phyloP scores from a whole-genome alignment of 208 protist species.

The Histomonas meleagridis region DNA sequence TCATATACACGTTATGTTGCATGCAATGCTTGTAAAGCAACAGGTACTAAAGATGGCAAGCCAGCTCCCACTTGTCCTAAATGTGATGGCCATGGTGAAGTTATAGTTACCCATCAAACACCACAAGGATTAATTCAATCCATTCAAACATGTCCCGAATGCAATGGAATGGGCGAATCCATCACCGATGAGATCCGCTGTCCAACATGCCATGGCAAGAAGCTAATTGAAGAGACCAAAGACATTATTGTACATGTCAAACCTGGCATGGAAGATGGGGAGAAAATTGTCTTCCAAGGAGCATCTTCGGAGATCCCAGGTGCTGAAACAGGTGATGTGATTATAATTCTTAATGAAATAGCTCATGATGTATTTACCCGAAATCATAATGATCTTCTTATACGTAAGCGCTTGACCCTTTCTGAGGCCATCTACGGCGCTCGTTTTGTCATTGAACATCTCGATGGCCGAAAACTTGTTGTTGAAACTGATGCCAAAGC shows the following conservation, averaged over 20 bases:
- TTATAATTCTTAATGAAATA: neutral
- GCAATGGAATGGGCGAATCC: neutral
- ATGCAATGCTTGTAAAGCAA: constrained; percentile 29
- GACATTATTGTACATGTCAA: neutral
- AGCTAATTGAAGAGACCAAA: neutral
- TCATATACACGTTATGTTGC: neutral
- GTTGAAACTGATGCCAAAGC: neutral
- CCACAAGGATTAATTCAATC: neutral
- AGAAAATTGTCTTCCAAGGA: neutral
- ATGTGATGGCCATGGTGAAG: neutral
- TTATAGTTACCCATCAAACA: neutral
- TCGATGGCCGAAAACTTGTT: constrained; percentile 11
- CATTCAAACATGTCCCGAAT: neutral
- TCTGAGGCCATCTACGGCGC: neutral
- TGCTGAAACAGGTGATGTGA: neutral
- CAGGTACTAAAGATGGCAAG: neutral
- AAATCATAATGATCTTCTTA: neutral
- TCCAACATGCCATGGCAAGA: neutral
- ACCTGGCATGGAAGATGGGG: neutral
- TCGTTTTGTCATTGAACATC: constrained; percentile 2
- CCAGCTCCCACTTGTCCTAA: neutral
- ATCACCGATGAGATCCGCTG: neutral
- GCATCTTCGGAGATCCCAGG: neutral
- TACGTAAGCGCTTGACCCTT: neutral
- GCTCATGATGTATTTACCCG: neutral